Evolutionary conservation across 2,329 filamentous ascomycete genomes (phyloP), one percentile per base, ranked within the genome.

Genomic region (Colletotrichum cereale): DNA sequence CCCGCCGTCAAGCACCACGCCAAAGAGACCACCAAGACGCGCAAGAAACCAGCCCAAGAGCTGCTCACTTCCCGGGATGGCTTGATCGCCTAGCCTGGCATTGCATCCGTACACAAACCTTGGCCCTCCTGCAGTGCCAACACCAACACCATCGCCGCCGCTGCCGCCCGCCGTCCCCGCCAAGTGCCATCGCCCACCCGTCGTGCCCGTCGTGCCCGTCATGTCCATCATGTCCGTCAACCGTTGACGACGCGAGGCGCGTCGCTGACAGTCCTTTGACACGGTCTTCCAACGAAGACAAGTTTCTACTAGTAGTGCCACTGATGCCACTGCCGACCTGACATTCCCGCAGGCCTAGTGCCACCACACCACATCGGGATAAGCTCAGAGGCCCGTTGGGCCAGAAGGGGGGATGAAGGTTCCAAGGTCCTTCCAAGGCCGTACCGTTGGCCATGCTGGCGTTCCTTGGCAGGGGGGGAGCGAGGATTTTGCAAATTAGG

Each of bases 401-500:
- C 31, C 3, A 18, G 2, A 16, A 31, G n/a, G 26, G 16, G 44
- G 11, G 24, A n/a, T 40, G n/a, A 58, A 57, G 44, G 56, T 66
- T 71, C 58, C 50, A 55, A 55, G 38, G 50, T 31, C 29, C 42
- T 66, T 70, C 52, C 68, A 71, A 62, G 62, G 48, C 50, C 50
- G 64, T 57, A 57, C 63, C 64, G 64, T 71, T 67, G 64, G 64
- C 56, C 40, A 56, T 57, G 63, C 58, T 42, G 26, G 57, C 40
- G 34, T 34, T 26, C 14, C 63, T 67, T 63, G 68, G 65, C 68
- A 71, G 57, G 68, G 64, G 68, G 64, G 68, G 63, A 58, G 47
- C 42, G 50, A 47, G 44, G 40, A n/a, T 47, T 68, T 68, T 47
- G 38, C 21, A 38, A 24, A 34, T 24, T 38, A 34, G 55, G 8